Percentiles rank a stretch among this genome's conserved stretches.
Evolutionary conservation across 208 protist genomes (phyloP).

Genomic region (Trichomonas vaginalis): DNA sequence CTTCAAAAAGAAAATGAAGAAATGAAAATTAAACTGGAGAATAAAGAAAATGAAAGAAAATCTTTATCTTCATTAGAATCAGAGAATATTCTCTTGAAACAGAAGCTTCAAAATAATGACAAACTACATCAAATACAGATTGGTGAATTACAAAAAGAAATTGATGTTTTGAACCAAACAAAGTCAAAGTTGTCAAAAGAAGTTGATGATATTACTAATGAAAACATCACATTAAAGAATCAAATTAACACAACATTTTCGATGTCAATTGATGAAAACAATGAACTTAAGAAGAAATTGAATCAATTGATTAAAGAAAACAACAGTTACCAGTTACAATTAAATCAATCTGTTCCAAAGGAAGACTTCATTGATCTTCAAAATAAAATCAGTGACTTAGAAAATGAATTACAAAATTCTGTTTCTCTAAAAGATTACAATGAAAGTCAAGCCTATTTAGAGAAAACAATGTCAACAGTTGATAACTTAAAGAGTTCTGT

Average conservation of each 20-base stretch:
- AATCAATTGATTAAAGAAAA: background rate
- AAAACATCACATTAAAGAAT: background rate
- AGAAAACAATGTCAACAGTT: background rate
- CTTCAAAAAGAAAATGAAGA: background rate
- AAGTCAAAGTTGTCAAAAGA: background rate
- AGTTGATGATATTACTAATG: background rate
- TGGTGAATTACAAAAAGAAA: background rate
- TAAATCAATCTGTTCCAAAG: background rate
- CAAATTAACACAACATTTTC: background rate
- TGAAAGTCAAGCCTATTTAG: background rate
- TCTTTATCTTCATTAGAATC: background rate
- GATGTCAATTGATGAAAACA: background rate
- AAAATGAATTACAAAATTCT: background rate
- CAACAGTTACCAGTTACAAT: background rate
- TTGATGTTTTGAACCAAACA: background rate
- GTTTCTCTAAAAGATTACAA: background rate
- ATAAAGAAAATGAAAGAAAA: background rate
- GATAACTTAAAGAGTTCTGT: background rate
- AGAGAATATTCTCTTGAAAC: background rate
- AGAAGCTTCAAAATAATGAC: background rate
- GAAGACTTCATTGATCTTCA: background rate
- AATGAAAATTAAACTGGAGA: background rate
- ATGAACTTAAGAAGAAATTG: background rate
- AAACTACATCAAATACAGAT: background rate
- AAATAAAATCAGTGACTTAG: background rate